phyloP scores from a whole-genome alignment of 2,329 filamentous ascomycete species.

The Cladosporium oxysporum region DNA sequence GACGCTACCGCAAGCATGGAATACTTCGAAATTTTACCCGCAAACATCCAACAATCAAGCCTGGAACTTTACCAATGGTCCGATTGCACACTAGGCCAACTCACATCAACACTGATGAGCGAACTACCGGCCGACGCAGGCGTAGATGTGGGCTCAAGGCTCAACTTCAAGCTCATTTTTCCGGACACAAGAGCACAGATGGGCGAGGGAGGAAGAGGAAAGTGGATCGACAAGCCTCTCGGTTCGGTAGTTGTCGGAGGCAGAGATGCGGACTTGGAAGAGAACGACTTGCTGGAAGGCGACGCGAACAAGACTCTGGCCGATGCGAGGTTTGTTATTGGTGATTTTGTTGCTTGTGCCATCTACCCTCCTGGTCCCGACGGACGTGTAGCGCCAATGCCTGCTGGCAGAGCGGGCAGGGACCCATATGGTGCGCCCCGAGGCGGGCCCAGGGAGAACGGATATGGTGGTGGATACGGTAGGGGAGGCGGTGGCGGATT shows the following conservation, averaged over 20 bases:
- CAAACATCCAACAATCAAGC: constrained; percentile 33
- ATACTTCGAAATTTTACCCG: constrained; percentile 61
- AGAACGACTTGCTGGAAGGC: constrained; percentile 44
- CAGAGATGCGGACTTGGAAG: constrained; percentile 33
- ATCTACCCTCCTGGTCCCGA: constrained; percentile 74
- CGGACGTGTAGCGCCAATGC: constrained; percentile 68
- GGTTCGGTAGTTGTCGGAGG: constrained; percentile 75
- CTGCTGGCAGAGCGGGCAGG: constrained; percentile 52
- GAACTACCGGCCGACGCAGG: constrained; percentile 68
- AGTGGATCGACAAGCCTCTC: constrained; percentile 77
- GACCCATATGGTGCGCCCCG: constrained; percentile 40
- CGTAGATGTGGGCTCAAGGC: constrained; percentile 75
- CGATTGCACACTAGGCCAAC: constrained; percentile 76
- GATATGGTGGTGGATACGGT: constrained; percentile 32
- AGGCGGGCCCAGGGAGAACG: constrained; percentile 33
- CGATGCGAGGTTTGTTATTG: constrained; percentile 80
- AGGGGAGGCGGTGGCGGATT: constrained; percentile 26
- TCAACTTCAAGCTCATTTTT: constrained; percentile 86
- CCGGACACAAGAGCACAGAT: constrained; percentile 64
- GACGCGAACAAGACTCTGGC: constrained; percentile 72
- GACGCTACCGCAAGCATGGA: constrained; percentile 33
- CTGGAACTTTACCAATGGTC: constrained; percentile 86
- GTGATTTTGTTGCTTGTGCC: constrained; percentile 83
- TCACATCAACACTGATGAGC: constrained; percentile 73
- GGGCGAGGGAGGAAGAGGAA: constrained; percentile 50